phyloP scores from a whole-genome alignment of 768 basidiomycete genomes.

The Obba rivulosa region DNA sequence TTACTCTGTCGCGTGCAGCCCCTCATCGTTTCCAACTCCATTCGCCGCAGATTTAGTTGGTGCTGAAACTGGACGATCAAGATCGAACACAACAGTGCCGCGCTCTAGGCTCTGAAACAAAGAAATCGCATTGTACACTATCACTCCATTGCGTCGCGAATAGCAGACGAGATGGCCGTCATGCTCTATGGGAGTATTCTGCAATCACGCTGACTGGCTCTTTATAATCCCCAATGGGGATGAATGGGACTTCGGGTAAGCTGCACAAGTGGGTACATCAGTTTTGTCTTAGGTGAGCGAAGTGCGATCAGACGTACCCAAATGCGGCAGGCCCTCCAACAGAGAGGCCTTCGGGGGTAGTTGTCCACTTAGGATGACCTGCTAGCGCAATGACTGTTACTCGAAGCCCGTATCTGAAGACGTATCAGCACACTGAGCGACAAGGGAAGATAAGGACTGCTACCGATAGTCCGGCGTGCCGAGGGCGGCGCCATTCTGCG shows the following conservation, averaged over 20 bases:
- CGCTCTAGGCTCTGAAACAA: too few relatives aligned
- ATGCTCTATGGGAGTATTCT: conserved; percentile 10
- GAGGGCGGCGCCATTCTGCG: conserved; percentile 54
- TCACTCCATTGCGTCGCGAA: too few relatives aligned
- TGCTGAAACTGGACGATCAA: not conserved
- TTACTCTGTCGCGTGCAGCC: not conserved
- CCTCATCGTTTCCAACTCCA: not conserved
- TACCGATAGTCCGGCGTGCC: conserved; percentile 54
- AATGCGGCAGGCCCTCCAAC: conserved; percentile 51
- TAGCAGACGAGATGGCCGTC: too few relatives aligned
- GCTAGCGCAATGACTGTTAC: conserved; percentile 45
- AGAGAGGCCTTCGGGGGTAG: conserved; percentile 41
- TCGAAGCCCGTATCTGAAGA: conserved; percentile 43
- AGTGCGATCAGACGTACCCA: conserved; percentile 28
- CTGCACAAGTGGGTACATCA: conserved; percentile 2
- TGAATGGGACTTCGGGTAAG: conserved; percentile 10
- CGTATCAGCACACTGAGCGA: too few relatives aligned
- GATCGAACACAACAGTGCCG: too few relatives aligned
- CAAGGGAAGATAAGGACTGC: not conserved
- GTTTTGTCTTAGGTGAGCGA: not conserved
- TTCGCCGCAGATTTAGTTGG: conserved; percentile 10
- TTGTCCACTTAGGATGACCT: conserved; percentile 52
- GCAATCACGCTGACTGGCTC: conserved; percentile 15
- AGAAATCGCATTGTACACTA: too few relatives aligned
- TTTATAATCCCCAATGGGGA: conserved; percentile 12